Percentiles rank a stretch among this genome's conserved stretches.
Conservation (phyloP, 2,329 filamentous ascomycete genomes). For the Harringtonia aguacate region DNA sequence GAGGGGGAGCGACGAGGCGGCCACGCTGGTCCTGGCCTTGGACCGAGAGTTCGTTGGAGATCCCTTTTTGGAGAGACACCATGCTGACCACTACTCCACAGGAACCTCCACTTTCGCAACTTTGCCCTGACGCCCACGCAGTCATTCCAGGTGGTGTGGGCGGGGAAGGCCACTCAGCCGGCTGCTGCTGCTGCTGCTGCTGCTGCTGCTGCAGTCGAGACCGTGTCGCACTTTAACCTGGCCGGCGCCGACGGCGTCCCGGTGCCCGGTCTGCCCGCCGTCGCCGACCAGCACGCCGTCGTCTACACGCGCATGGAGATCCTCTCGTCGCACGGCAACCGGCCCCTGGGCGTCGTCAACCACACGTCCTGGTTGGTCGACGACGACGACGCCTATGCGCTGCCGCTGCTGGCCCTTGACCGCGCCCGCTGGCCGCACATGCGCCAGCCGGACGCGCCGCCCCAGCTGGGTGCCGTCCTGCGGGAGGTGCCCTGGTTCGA, state of each 20-base stretch:
- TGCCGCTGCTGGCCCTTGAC: conserved; percentile 7
- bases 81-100: not conserved
- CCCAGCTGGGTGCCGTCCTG: conserved; percentile 3
- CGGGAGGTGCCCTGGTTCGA: conserved; percentile 7
- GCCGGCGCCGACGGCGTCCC: not conserved
- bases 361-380: conserved; percentile 9
- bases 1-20: not conserved
- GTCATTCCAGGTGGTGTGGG: not conserved
- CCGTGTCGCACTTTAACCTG: not conserved
- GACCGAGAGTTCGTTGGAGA: conserved; percentile 10
- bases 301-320: conserved; percentile 11
- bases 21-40: conserved; percentile 2
- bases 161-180: not conserved
- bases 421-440: conserved; percentile 3
- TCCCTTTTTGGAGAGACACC: not conserved
- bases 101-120: conserved; percentile 9
- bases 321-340: conserved; percentile 5
- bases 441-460: not conserved
- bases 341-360: conserved; percentile 11
- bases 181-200: not conserved
- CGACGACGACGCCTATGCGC: not conserved
- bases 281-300: not conserved
- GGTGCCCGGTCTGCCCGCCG: too few relatives aligned
- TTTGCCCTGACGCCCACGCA: conserved; percentile 7
- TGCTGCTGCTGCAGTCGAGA: not conserved